Base-by-base conservation (phyloP, 2,329 filamentous ascomycete species). In the Exophiala viscosa region DNA sequence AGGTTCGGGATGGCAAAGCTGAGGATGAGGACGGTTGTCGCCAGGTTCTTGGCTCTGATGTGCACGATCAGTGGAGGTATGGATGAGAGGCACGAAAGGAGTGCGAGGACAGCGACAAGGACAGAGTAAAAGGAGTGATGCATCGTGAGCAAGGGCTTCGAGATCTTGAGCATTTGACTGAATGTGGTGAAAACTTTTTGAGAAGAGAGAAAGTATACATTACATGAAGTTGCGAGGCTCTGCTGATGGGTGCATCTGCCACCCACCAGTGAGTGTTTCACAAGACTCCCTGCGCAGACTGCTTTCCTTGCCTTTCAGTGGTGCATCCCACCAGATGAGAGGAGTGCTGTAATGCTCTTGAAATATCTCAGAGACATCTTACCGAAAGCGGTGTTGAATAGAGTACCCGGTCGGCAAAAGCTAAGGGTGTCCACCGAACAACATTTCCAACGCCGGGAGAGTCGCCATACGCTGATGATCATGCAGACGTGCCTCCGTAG, bases 1-100 rank as follows among this genome's bases (percentile, higher is more conserved):
- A 83, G 50, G 61, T 85, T 85, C 52, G 76, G 65, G n/a, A 83
- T 52, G 18, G 78, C 67, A 48, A 80, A 69, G 74, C 80, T 85
- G 45, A 73, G 63, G 44, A 84, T 76, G 33, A 87, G 71, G 28
- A 74, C 76, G 14, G 75, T 74, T 5, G 82, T 79, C 10, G 82
- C 76, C 46, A 85, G 70, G 65, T 87, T 88, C 52, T 74, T 73
- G 58, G 83, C 81, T 47, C 75, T 75, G 54, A 76, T 71, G 65
- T 87, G 84, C 72, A 83, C 80, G 49, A 77, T 64, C 48, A 86
- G 66, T 2, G 84, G 81, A 5, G 81, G 73, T 33, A 61, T 33
- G 14, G 51, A 55, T 18, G 53, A 31, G 18, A 62, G 33, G 28
- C 51, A 55, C 3, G 50, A 46, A 11, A 55, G 28, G 5, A 58